Percentiles rank a stretch among this genome's conserved stretches.
These are phyloP conservation scores for Tetrahymena borealis DNA, from an alignment of 73 alveolate genomes.

Conservation along the genomic window DNA sequence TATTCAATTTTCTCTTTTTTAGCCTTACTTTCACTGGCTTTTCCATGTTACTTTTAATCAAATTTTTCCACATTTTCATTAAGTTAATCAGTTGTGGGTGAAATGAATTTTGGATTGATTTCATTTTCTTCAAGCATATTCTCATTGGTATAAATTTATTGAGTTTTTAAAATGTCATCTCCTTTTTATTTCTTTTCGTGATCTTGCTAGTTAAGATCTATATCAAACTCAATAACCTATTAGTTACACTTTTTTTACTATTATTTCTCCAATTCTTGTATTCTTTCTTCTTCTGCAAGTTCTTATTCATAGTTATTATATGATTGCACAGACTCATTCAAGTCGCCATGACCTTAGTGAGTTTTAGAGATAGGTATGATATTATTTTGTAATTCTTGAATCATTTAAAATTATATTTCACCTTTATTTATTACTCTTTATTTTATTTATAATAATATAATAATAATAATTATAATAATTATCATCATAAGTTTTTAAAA, in stretches of 20 bases:
- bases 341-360: background rate
- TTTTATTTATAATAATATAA: too few relatives aligned
- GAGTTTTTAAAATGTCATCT: background rate
- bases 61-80: background rate
- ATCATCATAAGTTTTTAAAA: too few relatives aligned
- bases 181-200: background rate
- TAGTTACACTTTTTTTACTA: background rate
- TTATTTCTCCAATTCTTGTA: background rate
- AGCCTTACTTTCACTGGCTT: background rate
- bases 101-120: background rate
- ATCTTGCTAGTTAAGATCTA: background rate
- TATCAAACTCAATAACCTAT: background rate
- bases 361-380: background rate
- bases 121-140: background rate
- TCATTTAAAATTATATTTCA: background rate
- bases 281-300: background rate
- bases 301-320: background rate
- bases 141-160: background rate
- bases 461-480: too few relatives aligned
- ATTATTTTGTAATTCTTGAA: background rate
- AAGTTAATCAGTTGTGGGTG: background rate
- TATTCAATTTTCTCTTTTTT: background rate
- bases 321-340: background rate
- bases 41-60: background rate
- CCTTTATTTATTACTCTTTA: background rate